Evolutionary conservation across 805 yeast genomes (phyloP), one percentile per base, ranked within the genome.

Genomic region (Saturnispora quitensis): DNA sequence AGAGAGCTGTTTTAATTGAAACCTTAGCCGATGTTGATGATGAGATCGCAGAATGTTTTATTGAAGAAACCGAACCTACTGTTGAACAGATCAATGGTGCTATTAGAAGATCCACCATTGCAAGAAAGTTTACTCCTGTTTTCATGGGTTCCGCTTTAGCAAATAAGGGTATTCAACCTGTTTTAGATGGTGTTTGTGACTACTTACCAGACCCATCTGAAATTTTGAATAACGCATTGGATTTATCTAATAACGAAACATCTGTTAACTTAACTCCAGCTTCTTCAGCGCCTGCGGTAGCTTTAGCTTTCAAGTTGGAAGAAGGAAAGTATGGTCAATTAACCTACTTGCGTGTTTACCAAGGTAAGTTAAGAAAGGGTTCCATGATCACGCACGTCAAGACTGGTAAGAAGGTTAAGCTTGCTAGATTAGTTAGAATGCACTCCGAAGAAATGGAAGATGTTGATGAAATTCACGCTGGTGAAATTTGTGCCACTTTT

Each of bases 401-500:
- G 70, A 79, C 91, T 45, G 97, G 96, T 55, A 93, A 93, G 75
- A 87, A 83, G 69, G 87, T 89, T 57, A 93, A 93, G 74, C 87
- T 93, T 50, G 78, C 97, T 13, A 80, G 99, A 64, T 77, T 93
- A 62, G 99, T 89, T 48, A 85, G 98, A 73, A 93, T 93, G 99
- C 98, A 93, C 74, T 89, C 97, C 28, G 88, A 90, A 56, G 99
- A 93, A 67, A 90, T 93, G 98, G 99, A 93, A 74, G 99, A 93
- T 66, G 93, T 89, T 47, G 86, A 83, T 47, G 97, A 90, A 72
- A 84, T 89, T 63, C 93, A 91, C 22, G 91, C 98, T 31, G 99
- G 99, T 68, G 99, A 93, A 73, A 93, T 93, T 62, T 93, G 99
- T 74, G 99, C 99, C 51, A 91, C 98, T 53, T 93, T 93, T 62